Conservation (phyloP, 2,329 filamentous ascomycete species). For the Ceratocystis albifundus region DNA sequence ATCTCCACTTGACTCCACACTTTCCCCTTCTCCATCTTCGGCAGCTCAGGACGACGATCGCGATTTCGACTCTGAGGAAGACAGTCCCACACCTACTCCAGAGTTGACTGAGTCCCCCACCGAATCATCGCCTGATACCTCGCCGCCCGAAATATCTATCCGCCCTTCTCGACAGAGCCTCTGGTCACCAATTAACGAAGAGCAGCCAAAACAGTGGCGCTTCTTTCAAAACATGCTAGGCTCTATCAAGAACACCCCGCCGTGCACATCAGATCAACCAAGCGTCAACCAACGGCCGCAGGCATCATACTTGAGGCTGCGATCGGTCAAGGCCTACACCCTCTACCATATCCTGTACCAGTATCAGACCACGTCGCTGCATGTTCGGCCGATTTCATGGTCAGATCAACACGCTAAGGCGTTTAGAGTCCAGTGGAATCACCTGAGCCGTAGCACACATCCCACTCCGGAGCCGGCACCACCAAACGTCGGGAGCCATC, state of each 20-base stretch:
- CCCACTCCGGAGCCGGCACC: neutral
- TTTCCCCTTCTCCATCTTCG: neutral
- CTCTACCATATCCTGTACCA: conserved; percentile 20
- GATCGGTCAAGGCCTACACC: conserved; percentile 15
- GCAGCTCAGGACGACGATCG: neutral
- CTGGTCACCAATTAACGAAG: neutral
- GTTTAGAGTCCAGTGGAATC: conserved; percentile 38
- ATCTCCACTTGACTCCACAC: neutral
- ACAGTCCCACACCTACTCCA: neutral
- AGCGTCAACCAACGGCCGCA: neutral
- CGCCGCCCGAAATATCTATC: neutral
- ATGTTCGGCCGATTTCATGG: conserved; percentile 44
- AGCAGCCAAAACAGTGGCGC: neutral
- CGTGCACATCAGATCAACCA: neutral
- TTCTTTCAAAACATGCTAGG: neutral
- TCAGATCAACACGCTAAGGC: conserved; percentile 41
- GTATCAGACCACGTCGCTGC: conserved; percentile 32
- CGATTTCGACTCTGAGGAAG: neutral
- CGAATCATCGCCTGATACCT: neutral
- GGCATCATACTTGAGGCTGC: neutral
- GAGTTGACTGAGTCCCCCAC: neutral
- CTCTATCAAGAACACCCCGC: neutral
- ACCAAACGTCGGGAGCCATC: neutral
- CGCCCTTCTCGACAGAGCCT: neutral
- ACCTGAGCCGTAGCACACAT: conserved; percentile 29